These are phyloP conservation scores for Fusarium piperis DNA, from an alignment of 2,329 filamentous ascomycete genomes.

Conservation along the genomic window DNA sequence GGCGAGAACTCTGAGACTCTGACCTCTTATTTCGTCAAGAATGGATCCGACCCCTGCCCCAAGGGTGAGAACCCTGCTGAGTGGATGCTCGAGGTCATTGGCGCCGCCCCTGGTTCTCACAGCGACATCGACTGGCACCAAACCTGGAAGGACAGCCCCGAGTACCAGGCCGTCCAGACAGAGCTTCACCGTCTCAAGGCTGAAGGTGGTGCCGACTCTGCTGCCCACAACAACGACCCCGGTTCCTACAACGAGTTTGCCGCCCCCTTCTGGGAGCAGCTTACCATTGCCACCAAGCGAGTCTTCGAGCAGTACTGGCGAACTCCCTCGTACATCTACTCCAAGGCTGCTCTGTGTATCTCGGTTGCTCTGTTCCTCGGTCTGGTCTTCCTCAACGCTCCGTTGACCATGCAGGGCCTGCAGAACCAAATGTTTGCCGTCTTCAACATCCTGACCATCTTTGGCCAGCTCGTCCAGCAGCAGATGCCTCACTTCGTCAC, in stretches of 20 bases:
- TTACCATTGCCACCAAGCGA: constrained; percentile 73
- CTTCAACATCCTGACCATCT: constrained; percentile 85
- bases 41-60: constrained; percentile 32
- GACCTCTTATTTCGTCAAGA: constrained; percentile 34
- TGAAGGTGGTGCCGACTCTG: constrained; percentile 53
- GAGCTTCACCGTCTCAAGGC: constrained; percentile 66
- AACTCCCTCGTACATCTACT: constrained; percentile 88
- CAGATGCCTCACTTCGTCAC: constrained; percentile 88
- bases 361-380: constrained; percentile 79
- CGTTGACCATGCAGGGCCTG: constrained; percentile 78
- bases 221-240: constrained; percentile 44
- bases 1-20: constrained; percentile 38
- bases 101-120: constrained; percentile 36
- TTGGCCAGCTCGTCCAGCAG: constrained; percentile 79
- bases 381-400: constrained; percentile 79
- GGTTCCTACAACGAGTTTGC: constrained; percentile 79
- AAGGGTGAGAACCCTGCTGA: constrained; percentile 39
- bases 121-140: constrained; percentile 39
- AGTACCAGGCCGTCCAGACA: constrained; percentile 59
- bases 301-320: constrained; percentile 95
- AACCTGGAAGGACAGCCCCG: constrained; percentile 51
- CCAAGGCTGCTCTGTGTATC: constrained; percentile 76
- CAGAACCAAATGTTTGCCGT: constrained; percentile 89
- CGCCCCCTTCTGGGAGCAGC: constrained; percentile 74
- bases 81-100: constrained; percentile 43